These are phyloP conservation scores for Aspergillus olivimuriae DNA, from an alignment of 495 filamentous ascomycete genomes.

Conservation along the genomic window DNA sequence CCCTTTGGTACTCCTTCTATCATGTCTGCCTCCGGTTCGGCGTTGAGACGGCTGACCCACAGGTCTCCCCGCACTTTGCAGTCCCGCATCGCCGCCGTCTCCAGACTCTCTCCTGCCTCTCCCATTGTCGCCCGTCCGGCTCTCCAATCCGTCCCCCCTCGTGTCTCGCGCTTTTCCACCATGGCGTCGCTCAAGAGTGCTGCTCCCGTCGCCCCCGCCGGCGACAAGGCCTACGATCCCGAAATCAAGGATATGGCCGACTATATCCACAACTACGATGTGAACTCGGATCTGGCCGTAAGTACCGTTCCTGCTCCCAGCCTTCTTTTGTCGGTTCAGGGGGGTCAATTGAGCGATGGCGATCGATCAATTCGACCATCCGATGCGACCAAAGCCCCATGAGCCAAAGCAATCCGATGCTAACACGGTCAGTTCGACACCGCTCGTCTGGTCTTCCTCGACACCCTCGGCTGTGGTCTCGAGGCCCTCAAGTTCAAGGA, in stretches of 20 bases:
- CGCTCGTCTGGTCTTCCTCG: conserved; percentile 80
- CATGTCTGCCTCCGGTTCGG: conserved; percentile 29
- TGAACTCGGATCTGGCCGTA: conserved; percentile 89
- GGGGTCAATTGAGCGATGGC: no score
- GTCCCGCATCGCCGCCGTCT: conserved; percentile 35
- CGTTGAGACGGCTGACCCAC: conserved; percentile 43
- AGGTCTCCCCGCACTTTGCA: conserved; percentile 43
- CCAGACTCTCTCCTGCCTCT: conserved; percentile 22
- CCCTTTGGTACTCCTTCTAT: conserved; percentile 10
- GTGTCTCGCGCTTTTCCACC: conserved; percentile 37
- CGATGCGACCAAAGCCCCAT: no score
- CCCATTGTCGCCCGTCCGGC: conserved; percentile 15
- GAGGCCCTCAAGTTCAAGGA: conserved; percentile 94
- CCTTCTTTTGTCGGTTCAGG: background rate
- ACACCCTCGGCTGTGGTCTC: conserved; percentile 93
- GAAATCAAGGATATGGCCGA: conserved; percentile 91
- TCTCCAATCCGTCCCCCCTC: conserved; percentile 15
- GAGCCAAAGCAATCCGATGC: background rate
- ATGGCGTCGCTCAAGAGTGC: conserved; percentile 41
- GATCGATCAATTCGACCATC: no score
- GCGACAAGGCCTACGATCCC: conserved; percentile 64
- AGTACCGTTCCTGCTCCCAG: conserved; percentile 24
- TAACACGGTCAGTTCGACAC: conserved; percentile 70
- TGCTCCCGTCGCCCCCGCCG: conserved; percentile 25
- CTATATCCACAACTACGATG: conserved; percentile 87